Percentiles rank a stretch among this genome's conserved stretches.
Conservation (phyloP, 1,284 basidiomycete genomes). For the Vanrija sp. region DNA sequence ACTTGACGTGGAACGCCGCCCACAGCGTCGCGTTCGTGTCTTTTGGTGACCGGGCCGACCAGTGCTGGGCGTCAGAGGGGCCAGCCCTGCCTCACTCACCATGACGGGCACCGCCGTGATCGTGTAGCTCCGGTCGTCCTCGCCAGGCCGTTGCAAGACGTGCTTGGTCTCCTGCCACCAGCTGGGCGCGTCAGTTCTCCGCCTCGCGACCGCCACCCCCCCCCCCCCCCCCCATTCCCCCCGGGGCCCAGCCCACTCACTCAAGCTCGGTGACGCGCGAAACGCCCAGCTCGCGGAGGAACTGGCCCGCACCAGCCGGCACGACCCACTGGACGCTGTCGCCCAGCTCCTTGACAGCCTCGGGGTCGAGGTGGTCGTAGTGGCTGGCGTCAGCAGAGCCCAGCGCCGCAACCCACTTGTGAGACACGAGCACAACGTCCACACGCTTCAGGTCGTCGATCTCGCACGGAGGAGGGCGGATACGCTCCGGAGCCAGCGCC, state of each 20-base stretch:
- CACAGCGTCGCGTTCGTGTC: slow-evolving; percentile 53
- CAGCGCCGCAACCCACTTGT: slow-evolving; percentile 42
- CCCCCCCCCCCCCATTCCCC: too few species aligned
- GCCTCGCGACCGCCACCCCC: too few species aligned
- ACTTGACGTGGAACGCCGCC: slow-evolving; percentile 48
- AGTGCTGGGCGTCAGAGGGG: slow-evolving; percentile 37
- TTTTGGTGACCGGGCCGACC: slow-evolving; percentile 50
- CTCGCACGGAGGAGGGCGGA: slow-evolving; percentile 49
- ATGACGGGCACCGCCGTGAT: slow-evolving; percentile 44
- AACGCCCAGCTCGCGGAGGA: slow-evolving; percentile 38
- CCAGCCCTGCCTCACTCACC: slow-evolving; percentile 23
- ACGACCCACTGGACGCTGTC: slow-evolving; percentile 46
- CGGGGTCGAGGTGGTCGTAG: slow-evolving; percentile 47
- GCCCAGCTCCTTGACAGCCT: slow-evolving; percentile 42
- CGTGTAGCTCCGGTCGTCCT: slow-evolving; percentile 31
- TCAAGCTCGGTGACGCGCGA: slow-evolving; percentile 46
- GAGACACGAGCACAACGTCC: slow-evolving; percentile 51
- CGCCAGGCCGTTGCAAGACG: slow-evolving; percentile 21
- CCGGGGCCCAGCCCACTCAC: slow-evolving; percentile 33
- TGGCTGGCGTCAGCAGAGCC: slow-evolving; percentile 25
- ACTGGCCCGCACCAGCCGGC: slow-evolving; percentile 39
- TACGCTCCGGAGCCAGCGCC: slow-evolving; percentile 46
- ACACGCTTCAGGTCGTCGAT: slow-evolving; percentile 48
- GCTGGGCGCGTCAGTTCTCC: slow-evolving; percentile 19
- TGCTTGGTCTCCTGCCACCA: slow-evolving; percentile 46